Base-by-base conservation (phyloP, 2,329 filamentous ascomycete species). In the Chaetothyriales sp. region DNA sequence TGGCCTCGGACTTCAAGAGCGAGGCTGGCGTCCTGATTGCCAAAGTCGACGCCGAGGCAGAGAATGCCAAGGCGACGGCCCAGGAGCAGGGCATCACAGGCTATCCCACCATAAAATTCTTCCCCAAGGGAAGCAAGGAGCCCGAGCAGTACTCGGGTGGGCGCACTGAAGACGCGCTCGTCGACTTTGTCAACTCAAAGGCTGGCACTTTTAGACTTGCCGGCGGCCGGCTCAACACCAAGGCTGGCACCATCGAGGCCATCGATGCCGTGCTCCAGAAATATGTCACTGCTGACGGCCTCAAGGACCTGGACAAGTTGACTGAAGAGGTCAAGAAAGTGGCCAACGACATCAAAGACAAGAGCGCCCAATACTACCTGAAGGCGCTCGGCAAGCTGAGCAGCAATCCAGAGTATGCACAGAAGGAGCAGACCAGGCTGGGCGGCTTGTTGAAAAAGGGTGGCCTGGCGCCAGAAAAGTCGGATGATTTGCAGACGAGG, bases 91-190 rank as follows among this genome's bases (percentile, higher is more conserved):
- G 82, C 55, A 80, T 98, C 60, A 78, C 77, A 51, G 87, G 85
- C 37, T 98, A 94, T 77, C 92, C 92, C 48, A 98, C 92, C 57
- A 95, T 98, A 76, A 95, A 95, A 75, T 98, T 84, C 80, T 98
- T 95, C 79, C 80, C 88, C 61, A 85, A 85, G 68, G 89, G 89
- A 61, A 86, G 82, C 65, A 85, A 78, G 58, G 81, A 85, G 64
- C 69, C 81, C 46, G 77, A 83, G 62, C 66, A 74, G 46, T 98
- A 95, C 77, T 72, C 75, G 50, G 83, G 85, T 55, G 86, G 78
- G 56, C 89, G 92, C 60, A 74, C 75, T 48, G 88, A 95, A 74
- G 74, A 78, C 46, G 85, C 82, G 58, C 74, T 98, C 44, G 69
- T 97, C 60, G 69, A 77, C 4, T 98, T 85, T 73, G 67, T 98